These are phyloP conservation scores for Pseudogymnoascus sp. DNA, from an alignment of 2,329 filamentous ascomycete species.

Conservation along the genomic window DNA sequence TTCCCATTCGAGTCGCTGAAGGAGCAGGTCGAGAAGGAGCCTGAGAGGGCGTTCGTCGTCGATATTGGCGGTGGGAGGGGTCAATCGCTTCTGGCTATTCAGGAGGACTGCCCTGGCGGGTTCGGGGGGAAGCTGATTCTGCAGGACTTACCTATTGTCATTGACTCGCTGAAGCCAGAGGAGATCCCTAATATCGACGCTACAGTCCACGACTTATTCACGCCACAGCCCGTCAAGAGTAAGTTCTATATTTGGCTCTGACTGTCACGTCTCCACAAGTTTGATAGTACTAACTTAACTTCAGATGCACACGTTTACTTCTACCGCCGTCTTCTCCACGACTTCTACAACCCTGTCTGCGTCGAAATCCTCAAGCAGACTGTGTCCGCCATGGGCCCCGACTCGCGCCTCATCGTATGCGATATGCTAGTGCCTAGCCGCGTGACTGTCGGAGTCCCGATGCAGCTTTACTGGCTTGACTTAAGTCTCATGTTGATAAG, in stretches of 20 bases:
- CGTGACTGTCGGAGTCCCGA: slow-evolving; percentile 21
- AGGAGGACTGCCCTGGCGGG: slow-evolving; percentile 10
- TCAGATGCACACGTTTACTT: slow-evolving; percentile 24
- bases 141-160: slow-evolving; percentile 22
- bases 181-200: slow-evolving; percentile 22
- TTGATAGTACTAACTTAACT: neutral
- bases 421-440: slow-evolving; percentile 21
- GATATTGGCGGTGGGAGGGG: slow-evolving; percentile 18
- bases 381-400: slow-evolving; percentile 17
- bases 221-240: slow-evolving; percentile 23
- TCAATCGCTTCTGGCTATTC: slow-evolving; percentile 14
- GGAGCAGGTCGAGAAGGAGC: slow-evolving; percentile 10
- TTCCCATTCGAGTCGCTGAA: slow-evolving; percentile 16
- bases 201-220: slow-evolving; percentile 25
- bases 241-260: neutral
- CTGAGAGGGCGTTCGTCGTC: slow-evolving; percentile 13
- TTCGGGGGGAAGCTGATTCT: slow-evolving; percentile 21
- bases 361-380: slow-evolving; percentile 21
- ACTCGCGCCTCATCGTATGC: slow-evolving; percentile 21
- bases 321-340: slow-evolving; percentile 22
- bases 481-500: slow-evolving; percentile 24
- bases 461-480: slow-evolving; percentile 26
- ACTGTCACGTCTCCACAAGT: neutral
- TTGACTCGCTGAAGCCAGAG: slow-evolving; percentile 17
- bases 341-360: slow-evolving; percentile 21